Percentiles rank a stretch among this genome's conserved stretches.
Evolutionary conservation across 768 basidiomycete species (phyloP).

Genomic region (Macrolepiota fuliginosa): DNA sequence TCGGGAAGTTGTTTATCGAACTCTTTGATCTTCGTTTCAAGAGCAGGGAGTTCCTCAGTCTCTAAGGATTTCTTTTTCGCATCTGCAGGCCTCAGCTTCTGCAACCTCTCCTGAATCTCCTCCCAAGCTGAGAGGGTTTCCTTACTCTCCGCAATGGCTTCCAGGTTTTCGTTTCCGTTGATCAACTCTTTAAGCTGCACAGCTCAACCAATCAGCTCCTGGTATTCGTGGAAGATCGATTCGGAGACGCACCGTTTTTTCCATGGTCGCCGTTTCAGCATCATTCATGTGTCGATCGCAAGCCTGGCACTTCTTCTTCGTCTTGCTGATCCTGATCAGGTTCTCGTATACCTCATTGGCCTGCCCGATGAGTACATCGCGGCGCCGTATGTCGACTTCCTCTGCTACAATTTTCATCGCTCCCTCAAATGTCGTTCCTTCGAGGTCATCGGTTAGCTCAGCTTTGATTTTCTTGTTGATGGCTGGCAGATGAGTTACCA

Average conservation of each 20-base stretch:
- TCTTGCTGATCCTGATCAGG: conserved; percentile 55
- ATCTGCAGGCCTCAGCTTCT: conserved; percentile 57
- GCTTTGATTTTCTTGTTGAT: conserved; percentile 26
- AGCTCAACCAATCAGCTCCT: not conserved
- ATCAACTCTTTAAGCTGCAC: conserved; percentile 8
- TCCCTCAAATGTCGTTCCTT: conserved; percentile 36
- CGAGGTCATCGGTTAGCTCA: conserved; percentile 26
- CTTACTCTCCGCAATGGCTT: conserved; percentile 23
- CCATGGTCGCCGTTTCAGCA: conserved; percentile 52
- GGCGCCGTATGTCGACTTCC: conserved; percentile 7
- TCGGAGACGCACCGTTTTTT: conserved; percentile 52
- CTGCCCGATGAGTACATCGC: not conserved
- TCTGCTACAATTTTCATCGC: conserved; percentile 44
- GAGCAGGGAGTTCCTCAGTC: conserved; percentile 57
- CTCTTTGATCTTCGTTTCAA: conserved; percentile 59
- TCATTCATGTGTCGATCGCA: conserved; percentile 72
- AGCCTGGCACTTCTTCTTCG: conserved; percentile 67
- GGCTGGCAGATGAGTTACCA: not conserved
- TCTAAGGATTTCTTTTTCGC: conserved; percentile 53
- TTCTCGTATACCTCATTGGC: conserved; percentile 42
- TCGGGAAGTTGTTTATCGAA: conserved; percentile 55
- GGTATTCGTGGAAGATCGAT: not conserved
- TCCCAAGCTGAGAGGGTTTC: conserved; percentile 61
- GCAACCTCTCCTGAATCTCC: conserved; percentile 50
- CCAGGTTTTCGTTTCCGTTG: not conserved